Evolutionary conservation across 148 eudicot species (phyloP).

Genomic region (Drosera capensis): DNA sequence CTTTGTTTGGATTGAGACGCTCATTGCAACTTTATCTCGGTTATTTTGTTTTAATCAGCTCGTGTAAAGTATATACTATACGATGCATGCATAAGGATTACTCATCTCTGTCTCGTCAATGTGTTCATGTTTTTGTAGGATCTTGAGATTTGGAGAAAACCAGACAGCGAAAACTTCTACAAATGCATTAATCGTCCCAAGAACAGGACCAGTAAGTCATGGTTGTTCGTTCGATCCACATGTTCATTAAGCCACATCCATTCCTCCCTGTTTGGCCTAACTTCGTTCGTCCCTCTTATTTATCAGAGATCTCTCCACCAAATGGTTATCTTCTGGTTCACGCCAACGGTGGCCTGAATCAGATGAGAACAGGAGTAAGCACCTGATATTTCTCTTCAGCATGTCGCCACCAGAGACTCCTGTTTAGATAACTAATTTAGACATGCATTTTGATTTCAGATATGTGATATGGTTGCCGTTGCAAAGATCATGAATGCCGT

Average conservation of each 20-base stretch:
- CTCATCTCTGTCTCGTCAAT: background rate
- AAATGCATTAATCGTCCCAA: conserved; percentile 31
- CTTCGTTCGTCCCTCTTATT: background rate
- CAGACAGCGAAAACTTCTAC: conserved; percentile 22
- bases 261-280: background rate
- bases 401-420: no score
- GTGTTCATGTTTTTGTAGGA: conserved; percentile 7
- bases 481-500: conserved; percentile 40
- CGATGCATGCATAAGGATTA: background rate
- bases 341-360: conserved; percentile 66
- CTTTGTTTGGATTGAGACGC: no score
- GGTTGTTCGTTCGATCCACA: background rate
- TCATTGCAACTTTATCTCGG: no score
- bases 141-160: conserved; percentile 36
- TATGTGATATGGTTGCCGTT: conserved; percentile 44
- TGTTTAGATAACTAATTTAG: background rate
- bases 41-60: background rate
- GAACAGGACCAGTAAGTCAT: conserved; percentile 21
- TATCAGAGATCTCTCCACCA: conserved; percentile 18
- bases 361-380: conserved; percentile 54
- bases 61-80: background rate
- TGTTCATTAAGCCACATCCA: background rate
- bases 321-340: conserved; percentile 41
- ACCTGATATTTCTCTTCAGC: background rate
- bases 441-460: conserved; percentile 10